Base-by-base conservation (phyloP, 352 stramenopile species). In the Globisporangium abappressorium region DNA sequence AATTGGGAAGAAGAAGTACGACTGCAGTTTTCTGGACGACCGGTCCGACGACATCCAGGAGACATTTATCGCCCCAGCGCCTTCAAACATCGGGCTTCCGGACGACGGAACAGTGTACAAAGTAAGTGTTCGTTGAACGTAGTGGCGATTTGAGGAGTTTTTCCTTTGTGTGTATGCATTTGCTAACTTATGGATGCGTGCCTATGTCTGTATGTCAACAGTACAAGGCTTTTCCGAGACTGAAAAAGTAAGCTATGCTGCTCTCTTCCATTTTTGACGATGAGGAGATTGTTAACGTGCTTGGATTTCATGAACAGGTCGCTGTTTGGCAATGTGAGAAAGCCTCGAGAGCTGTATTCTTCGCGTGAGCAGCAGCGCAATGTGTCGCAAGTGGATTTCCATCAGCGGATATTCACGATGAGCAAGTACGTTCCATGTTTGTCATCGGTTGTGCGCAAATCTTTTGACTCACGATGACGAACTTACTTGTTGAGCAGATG, bases 21-120 rank as follows among this genome's bases (percentile, higher is more conserved):
- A 95, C 65, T 91, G 84, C 70, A 87, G 77, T 56, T 95, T 95
- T 66, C 70, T 95, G n/a, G 85, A 92, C 24, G 82, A 93, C 62
- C 76, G 72, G 7, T 82, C 82, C 0, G 84, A 95, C 58, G 80
- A 89, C 9, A 87, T 95, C 64, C 80, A 88, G 62, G 87, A 93
- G 69, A 95, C 87, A 8, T 95, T 92, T 66, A 92, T 95, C 26
- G 84, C 84, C 2, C 87, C 87, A 46, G 77, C 85, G 30, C 87
- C 87, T 6, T 95, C 87, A 14, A 93, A 90, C 46, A 87, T 93
- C 55, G 87, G 84, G 0, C 78, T 95, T 14, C 87, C 85, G 6
- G 84, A 92, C 61, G 83, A 94, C 57, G 85, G 87, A 12, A 91
- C 80, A 1, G 59, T 90, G 12, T 94, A 94, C 71, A 85, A 75